These are phyloP conservation scores for Erodium texanum DNA, from an alignment of 441 rosid species.

Conservation along the genomic window DNA sequence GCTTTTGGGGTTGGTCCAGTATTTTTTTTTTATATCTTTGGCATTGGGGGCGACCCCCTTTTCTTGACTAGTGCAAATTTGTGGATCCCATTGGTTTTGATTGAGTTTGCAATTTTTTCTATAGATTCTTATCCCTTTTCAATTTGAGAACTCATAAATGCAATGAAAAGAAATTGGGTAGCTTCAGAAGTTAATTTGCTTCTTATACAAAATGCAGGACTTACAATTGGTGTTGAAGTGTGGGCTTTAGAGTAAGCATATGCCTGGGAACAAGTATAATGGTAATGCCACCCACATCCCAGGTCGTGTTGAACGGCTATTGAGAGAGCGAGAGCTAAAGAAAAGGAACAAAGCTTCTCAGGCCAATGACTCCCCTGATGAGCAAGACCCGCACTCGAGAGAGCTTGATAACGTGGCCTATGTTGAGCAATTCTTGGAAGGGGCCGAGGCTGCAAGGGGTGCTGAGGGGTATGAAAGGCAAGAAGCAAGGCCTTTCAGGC, in stretches of 20 bases:
- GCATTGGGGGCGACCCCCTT: conserved; percentile 25
- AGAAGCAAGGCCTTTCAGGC: conserved; percentile 50
- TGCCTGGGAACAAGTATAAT: conserved; percentile 94
- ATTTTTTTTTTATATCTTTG: conserved; percentile 20
- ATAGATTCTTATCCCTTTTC: conserved; percentile 23
- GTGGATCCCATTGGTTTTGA: conserved; percentile 47
- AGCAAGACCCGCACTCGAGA: conserved; percentile 39
- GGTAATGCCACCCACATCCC: conserved; percentile 46
- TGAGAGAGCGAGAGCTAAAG: conserved; percentile 67
- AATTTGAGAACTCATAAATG: conserved; percentile 16
- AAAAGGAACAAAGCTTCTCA: conserved; percentile 41
- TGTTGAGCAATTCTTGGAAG: conserved; percentile 63
- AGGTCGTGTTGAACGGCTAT: conserved; percentile 64
- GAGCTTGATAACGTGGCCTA: conserved; percentile 47
- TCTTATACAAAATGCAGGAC: conserved; percentile 41
- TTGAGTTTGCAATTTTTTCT: conserved; percentile 20
- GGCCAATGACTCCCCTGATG: conserved; percentile 48
- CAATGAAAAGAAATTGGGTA: neutral
- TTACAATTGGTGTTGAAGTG: conserved; percentile 21
- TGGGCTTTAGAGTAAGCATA: conserved; percentile 48
- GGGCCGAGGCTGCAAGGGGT: conserved; percentile 41
- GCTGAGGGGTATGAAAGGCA: conserved; percentile 48
- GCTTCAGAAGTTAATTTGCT: conserved; percentile 21
- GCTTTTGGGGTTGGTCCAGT: conserved; percentile 10
- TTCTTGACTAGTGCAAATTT: conserved; percentile 28